Evolutionary conservation across 352 stramenopile species (phyloP).

Genomic region (Phytopythium kandeliae): DNA sequence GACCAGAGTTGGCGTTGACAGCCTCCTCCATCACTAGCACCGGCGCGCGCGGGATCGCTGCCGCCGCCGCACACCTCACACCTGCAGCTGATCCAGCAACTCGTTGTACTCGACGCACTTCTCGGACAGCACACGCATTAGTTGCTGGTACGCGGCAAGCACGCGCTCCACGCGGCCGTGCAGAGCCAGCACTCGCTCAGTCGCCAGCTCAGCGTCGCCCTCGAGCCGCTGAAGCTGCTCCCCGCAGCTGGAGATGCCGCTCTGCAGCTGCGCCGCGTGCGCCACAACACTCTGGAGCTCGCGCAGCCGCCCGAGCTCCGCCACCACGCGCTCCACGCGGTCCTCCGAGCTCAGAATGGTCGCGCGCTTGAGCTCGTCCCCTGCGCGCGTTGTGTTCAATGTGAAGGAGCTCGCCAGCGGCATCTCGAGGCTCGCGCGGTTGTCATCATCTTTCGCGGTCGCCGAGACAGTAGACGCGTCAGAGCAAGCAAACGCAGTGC

Average conservation of each 20-base stretch:
- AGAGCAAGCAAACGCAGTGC: background rate
- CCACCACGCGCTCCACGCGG: constrained; percentile 25
- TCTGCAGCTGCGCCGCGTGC: constrained; percentile 30
- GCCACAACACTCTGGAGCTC: constrained; percentile 40
- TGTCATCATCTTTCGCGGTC: constrained; percentile 25
- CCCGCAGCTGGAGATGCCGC: constrained; percentile 11
- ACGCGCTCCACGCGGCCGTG: constrained; percentile 46
- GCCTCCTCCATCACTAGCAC: background rate
- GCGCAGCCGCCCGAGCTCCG: constrained; percentile 37
- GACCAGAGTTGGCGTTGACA: no score
- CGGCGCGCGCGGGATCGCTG: background rate
- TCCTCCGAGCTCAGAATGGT: constrained; percentile 52
- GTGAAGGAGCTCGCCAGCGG: constrained; percentile 18
- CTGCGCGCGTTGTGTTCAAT: constrained; percentile 10
- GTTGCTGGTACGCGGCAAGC: constrained; percentile 53
- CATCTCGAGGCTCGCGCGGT: constrained; percentile 28
- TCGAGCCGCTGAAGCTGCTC: constrained; percentile 30
- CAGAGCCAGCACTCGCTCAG: constrained; percentile 37
- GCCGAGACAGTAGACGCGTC: background rate
- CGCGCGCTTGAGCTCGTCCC: constrained; percentile 55
- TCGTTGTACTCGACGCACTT: constrained; percentile 64
- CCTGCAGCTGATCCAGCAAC: constrained; percentile 46
- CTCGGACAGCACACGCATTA: constrained; percentile 64
- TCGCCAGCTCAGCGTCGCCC: constrained; percentile 16
- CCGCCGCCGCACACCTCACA: constrained; percentile 5